Conservation (phyloP, 2,329 filamentous ascomycete genomes). For the Botrytis deweyae region DNA sequence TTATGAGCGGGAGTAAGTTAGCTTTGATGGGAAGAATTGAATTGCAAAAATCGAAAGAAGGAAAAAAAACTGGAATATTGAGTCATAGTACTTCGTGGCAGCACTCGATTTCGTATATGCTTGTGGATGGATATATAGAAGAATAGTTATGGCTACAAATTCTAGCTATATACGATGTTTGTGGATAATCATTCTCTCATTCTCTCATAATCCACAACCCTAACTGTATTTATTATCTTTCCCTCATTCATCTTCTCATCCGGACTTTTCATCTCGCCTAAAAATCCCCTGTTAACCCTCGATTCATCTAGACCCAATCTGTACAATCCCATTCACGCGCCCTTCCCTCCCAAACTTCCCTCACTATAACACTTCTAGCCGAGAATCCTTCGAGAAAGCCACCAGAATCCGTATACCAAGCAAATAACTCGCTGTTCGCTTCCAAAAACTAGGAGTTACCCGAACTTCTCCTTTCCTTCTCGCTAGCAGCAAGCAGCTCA, state of each 20-base stretch:
- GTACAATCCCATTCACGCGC: background rate
- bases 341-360: background rate
- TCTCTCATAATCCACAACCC: background rate
- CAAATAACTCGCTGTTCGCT: background rate
- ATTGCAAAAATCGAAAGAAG: background rate
- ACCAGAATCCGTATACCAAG: background rate
- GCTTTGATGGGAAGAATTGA: background rate
- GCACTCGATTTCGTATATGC: background rate
- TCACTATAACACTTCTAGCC: background rate
- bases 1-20: background rate
- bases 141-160: background rate
- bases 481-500: background rate
- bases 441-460: background rate
- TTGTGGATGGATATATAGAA: background rate
- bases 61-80: too few relatives aligned
- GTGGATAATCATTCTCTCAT: background rate
- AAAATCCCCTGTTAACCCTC: background rate
- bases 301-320: background rate
- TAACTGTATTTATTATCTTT: background rate
- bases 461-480: background rate
- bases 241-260: background rate
- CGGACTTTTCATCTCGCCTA: background rate
- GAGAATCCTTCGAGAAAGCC: too few relatives aligned
- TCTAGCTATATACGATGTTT: background rate
- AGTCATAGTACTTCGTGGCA: too few relatives aligned